Conservation (phyloP, 169 alveolate genomes). For the Eimeria brunetti region DNA sequence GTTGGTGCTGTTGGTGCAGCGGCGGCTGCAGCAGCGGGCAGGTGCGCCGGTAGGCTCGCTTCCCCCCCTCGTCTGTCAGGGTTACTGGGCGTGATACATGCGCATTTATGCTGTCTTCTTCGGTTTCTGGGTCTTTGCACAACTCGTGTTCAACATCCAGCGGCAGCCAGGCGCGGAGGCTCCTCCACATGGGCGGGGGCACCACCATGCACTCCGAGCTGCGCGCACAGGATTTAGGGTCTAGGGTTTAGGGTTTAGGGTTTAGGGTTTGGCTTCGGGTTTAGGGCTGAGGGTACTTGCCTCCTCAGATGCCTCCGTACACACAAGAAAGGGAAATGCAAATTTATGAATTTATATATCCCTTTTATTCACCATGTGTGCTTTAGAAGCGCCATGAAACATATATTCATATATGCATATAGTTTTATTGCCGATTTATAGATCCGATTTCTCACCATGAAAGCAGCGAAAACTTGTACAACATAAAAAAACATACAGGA, state of each 20-base stretch:
- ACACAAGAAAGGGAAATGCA: not conserved
- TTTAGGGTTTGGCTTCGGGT: too few relatives aligned
- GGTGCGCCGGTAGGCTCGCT: constrained; percentile 13
- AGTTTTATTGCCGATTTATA: too few relatives aligned
- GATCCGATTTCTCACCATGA: too few relatives aligned
- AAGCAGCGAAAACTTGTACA: too few relatives aligned
- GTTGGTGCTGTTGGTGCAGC: too few relatives aligned
- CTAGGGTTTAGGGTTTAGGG: not conserved
- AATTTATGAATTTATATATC: too few relatives aligned
- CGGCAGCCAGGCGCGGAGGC: constrained; percentile 60
- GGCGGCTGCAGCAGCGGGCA: constrained; percentile 43
- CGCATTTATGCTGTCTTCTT: constrained; percentile 4
- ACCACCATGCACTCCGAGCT: constrained; percentile 79
- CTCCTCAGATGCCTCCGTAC: not conserved
- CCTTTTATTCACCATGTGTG: too few relatives aligned
- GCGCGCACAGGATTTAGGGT: not conserved
- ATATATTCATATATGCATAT: too few relatives aligned
- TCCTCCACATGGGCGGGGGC: constrained; percentile 74
- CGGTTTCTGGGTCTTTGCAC: constrained; percentile 38
- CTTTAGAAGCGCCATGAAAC: too few relatives aligned
- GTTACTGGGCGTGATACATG: constrained; percentile 7
- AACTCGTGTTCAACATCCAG: constrained; percentile 35
- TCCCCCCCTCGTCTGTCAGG: not conserved
- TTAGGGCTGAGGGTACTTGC: not conserved
- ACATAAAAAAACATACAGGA: too few relatives aligned